Evolutionary conservation across 306 rosid species (phyloP), one percentile per base, ranked within the genome.

Genomic region (Abrus precatorius): DNA sequence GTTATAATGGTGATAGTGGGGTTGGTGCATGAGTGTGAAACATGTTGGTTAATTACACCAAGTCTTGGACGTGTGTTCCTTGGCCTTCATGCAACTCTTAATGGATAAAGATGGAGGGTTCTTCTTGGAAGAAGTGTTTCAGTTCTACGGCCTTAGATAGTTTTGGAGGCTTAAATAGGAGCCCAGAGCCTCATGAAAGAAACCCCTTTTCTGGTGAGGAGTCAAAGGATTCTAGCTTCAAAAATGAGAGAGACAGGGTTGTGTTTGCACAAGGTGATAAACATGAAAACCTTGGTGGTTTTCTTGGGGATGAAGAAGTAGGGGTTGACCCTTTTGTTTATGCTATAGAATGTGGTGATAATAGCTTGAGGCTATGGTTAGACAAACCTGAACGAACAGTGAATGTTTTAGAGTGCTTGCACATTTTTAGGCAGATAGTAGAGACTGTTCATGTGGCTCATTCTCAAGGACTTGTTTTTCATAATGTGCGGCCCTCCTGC

Each of bases 401-500:
- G 71, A 90, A 93, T 79, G 88, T 65, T 20, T 87, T 85, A 33
- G 93, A 93, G 56, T 91, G 97, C 72, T 80, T 90, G 77, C 97
- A 93, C 85, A 80, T 93, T 80, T 91, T 93, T 82, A 86, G 89
- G 86, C 93, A 93, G 78, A 84, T 93, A 50, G 93, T 88, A 66
- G 97, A 91, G 76, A 88, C 90, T 82, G 94, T 93, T 74, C 81
- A 80, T 52, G 80, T 74, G 70, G 93, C 92, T 2, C 98, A 93
- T 79, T 86, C 92, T n/a, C 92, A 90, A 76, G 97, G 97, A 74
- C 84, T 88, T 78, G 93, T 86, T 77, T 89, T 91, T 78, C 93
- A 90, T 72, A 91, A 93, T 78, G 93, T 91, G 38, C 83, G 89
- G 79, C 98, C 98, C 70, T 93, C 98, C 6, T 93, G 93, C 88